phyloP scores from a whole-genome alignment of 352 stramenopile genomes.

The Phytophthora constricta region DNA sequence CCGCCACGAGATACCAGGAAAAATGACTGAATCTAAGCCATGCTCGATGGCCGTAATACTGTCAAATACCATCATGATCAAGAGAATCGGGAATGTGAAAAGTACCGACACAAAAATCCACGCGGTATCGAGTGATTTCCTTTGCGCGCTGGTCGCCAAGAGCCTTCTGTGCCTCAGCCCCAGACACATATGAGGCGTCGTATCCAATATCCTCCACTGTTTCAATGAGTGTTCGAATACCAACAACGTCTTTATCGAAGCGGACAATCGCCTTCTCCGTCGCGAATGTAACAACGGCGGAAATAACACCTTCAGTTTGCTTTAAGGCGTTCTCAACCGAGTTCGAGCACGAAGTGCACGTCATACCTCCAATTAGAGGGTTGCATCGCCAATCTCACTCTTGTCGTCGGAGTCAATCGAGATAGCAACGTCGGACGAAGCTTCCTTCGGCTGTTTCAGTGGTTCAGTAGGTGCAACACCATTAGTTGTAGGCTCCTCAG shows the following conservation, averaged over 20 bases:
- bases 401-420: slow-evolving; percentile 56
- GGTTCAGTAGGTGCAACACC: not conserved
- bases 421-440: slow-evolving; percentile 43
- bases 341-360: slow-evolving; percentile 91
- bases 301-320: slow-evolving; percentile 75
- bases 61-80: slow-evolving; percentile 92
- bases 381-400: slow-evolving; percentile 65
- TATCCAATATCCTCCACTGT: slow-evolving; percentile 92
- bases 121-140: slow-evolving; percentile 80
- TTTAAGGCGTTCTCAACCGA: slow-evolving; percentile 91
- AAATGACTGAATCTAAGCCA: slow-evolving; percentile 54
- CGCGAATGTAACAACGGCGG: slow-evolving; percentile 85
- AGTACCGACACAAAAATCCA: slow-evolving; percentile 88
- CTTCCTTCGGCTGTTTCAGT: slow-evolving; percentile 12
- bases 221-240: slow-evolving; percentile 86
- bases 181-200: slow-evolving; percentile 78
- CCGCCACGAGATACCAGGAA: slow-evolving; percentile 81
- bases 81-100: slow-evolving; percentile 94
- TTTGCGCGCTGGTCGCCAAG: slow-evolving; percentile 83
- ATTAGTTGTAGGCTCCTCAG: slow-evolving; percentile 1
- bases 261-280: slow-evolving; percentile 84
- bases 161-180: slow-evolving; percentile 74
- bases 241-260: slow-evolving; percentile 80
- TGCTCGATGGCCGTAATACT: slow-evolving; percentile 71
- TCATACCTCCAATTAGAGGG: slow-evolving; percentile 90